Evolutionary conservation across 768 basidiomycete species (phyloP), one percentile per base, ranked within the genome.

Genomic region (Podaxis sp.): DNA sequence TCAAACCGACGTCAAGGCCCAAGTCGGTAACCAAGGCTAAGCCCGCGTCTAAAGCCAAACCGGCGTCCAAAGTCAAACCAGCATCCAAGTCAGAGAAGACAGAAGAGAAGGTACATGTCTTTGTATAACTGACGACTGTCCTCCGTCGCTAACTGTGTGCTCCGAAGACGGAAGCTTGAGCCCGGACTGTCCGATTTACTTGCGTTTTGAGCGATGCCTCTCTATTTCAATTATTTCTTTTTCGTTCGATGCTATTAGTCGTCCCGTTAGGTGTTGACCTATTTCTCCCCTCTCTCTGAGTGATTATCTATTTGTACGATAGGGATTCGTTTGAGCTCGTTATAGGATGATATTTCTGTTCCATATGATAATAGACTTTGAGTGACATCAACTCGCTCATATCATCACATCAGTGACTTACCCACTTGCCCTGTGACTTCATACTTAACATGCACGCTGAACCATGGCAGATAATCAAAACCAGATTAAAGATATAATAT

Each of bases 401-500:
- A 25, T 50, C 49, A 24, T 12, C 12, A 25, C 24, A 5, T 4
- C 5, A 13, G 27, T 50, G 49, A 22, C 22, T 8, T 27, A 24
- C 4, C 22, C 8, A 19, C 41, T 43, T 43, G 41, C 33, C 33
- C 33, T 33, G 33, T 33, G 33, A 33, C 33, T 33, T 33, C 33
- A 33, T 33, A 33, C 33, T 33, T 8, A 33, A 8, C 33, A 33
- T 33, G 33, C 33, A 33, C 8, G 22, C 61, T 60, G 50, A 56
- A 54, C 46, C n/a, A 65, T 64, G 62, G 54, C 68, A 51, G 66
- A 71, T 27, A 59, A 64, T 43, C 58, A 59, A 15, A 63, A 66
- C 24, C 66, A 72, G 33, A 68, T 80, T 17, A 74, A 78, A 54
- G 75, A 81, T 41, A 68, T 82, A 15, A 71, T 85, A 59, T 69